Percentiles rank a stretch among this genome's conserved stretches.
Evolutionary conservation across 1,139 yeast genomes (phyloP).

Genomic region (Pichia sp.): DNA sequence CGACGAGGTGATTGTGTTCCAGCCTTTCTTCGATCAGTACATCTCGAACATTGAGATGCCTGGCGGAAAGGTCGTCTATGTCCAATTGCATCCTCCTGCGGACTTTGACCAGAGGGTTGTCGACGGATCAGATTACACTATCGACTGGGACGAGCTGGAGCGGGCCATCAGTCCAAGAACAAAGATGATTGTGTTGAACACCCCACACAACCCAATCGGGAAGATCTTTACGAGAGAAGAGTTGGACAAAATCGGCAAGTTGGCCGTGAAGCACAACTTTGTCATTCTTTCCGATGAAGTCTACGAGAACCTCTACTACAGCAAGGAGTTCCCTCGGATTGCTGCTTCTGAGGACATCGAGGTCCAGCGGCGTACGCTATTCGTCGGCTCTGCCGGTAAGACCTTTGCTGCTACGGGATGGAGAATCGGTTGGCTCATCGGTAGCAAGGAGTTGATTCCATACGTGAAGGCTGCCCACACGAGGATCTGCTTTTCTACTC

Average conservation of each 20-base stretch:
- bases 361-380: slow-evolving; percentile 69
- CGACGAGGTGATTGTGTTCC: slow-evolving; percentile 95
- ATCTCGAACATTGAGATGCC: slow-evolving; percentile 89
- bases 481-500: slow-evolving; percentile 82
- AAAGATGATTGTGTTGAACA: slow-evolving; percentile 78
- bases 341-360: slow-evolving; percentile 66
- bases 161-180: slow-evolving; percentile 68
- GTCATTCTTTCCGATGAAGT: slow-evolving; percentile 89
- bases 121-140: slow-evolving; percentile 79
- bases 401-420: slow-evolving; percentile 98
- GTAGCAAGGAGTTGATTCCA: slow-evolving; percentile 73
- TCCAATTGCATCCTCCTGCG: slow-evolving; percentile 78
- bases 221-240: slow-evolving; percentile 78
- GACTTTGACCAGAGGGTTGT: slow-evolving; percentile 62
- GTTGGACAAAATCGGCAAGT: slow-evolving; percentile 64
- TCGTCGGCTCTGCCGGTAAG: slow-evolving; percentile 97
- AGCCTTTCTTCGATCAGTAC: slow-evolving; percentile 96
- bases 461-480: slow-evolving; percentile 90
- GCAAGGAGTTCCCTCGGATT: slow-evolving; percentile 64
- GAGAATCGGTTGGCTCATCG: slow-evolving; percentile 96
- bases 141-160: slow-evolving; percentile 74
- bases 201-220: slow-evolving; percentile 97
- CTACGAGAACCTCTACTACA: slow-evolving; percentile 80
- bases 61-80: slow-evolving; percentile 87
- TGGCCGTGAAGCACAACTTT: slow-evolving; percentile 80